These are phyloP conservation scores for Castanea crenata DNA, from an alignment of 306 rosid genomes.

Conservation along the genomic window DNA sequence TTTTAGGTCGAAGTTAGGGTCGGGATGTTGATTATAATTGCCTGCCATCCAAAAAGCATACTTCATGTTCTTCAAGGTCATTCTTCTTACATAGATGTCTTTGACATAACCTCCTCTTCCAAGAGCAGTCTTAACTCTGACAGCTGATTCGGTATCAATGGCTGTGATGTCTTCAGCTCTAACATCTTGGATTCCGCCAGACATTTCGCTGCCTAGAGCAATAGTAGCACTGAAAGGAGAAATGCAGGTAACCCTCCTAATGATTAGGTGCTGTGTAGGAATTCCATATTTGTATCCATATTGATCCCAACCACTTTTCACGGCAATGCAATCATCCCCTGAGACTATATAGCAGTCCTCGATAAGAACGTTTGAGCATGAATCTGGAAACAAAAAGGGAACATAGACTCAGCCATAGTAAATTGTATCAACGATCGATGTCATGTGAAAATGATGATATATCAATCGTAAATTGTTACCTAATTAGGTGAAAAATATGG, in stretches of 20 bases:
- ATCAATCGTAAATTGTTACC: no score
- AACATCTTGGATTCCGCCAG: slow-evolving; percentile 70
- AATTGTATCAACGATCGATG: background rate
- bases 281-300: slow-evolving; percentile 59
- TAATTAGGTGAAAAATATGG: no score
- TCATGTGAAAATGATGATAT: no score
- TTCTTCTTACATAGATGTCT: slow-evolving; percentile 52
- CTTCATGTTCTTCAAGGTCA: slow-evolving; percentile 52
- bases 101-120: slow-evolving; percentile 74
- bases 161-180: slow-evolving; percentile 59
- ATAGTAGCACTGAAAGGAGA: slow-evolving; percentile 62
- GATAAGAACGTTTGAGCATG: slow-evolving; percentile 42
- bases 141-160: slow-evolving; percentile 51
- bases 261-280: slow-evolving; percentile 51
- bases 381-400: slow-evolving; percentile 37
- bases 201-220: slow-evolving; percentile 90
- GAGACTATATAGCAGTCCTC: slow-evolving; percentile 73
- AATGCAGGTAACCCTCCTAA: slow-evolving; percentile 54
- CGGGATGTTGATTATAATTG: slow-evolving; percentile 53
- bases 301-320: slow-evolving; percentile 77
- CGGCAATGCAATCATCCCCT: slow-evolving; percentile 66
- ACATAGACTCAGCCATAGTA: background rate
- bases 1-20: slow-evolving; percentile 36
- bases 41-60: slow-evolving; percentile 76
- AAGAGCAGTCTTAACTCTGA: slow-evolving; percentile 57